Base-by-base conservation (phyloP, 2,329 filamentous ascomycete genomes). In the Aspergillus oerlinghausenensis region DNA sequence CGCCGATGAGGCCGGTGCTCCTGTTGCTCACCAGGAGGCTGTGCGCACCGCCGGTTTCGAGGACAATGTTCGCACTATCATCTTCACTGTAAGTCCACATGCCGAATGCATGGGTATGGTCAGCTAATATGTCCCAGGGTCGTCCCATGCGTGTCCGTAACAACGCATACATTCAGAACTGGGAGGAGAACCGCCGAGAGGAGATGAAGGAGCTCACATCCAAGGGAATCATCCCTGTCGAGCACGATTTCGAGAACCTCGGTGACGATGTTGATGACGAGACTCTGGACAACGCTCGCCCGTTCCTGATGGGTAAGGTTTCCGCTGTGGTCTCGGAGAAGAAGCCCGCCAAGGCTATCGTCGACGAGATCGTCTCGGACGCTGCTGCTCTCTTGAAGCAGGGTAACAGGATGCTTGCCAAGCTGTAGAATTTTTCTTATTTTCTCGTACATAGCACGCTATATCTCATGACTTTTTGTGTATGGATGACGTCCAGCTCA, bases 241-340 rank as follows among this genome's bases (percentile, higher is more conserved):
- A 97, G 81, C 83, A 90, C 67, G 94, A 99, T 72, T 84, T 99
- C 35, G 94, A 99, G 80, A 89, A 88, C 76, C 77, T 96, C 69
- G 81, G 83, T 23, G 80, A 82, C 62, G 85, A 88, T 50, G 83
- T 89, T 59, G 84, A 90, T 57, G 92, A 97, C 58, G 91, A 97
- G 43, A 84, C 88, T 35, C 86, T 99, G 79, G 94, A 97, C 74
- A 91, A 94, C 72, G 92, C 91, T 69, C 84, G 91, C 57, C 92
- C 92, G 14, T 96, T 86, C 81, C 78, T 97, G 66, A 99, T 99
- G 94, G 94, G 94, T 75, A 95, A 97, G 83, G 93, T 90, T 59
- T 89, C 94, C 40, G 93, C 94, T 28, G 90, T 97, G 32, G 89
- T 94, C 55, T 94, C 93, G 70, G 92, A 97, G 79, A 89, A 88